A percentile compares a stretch with the other conserved stretches of the same genome.
These are phyloP conservation scores for Santalum album DNA, from an alignment of 164 flowering plant genomes.

Conservation along the genomic window DNA sequence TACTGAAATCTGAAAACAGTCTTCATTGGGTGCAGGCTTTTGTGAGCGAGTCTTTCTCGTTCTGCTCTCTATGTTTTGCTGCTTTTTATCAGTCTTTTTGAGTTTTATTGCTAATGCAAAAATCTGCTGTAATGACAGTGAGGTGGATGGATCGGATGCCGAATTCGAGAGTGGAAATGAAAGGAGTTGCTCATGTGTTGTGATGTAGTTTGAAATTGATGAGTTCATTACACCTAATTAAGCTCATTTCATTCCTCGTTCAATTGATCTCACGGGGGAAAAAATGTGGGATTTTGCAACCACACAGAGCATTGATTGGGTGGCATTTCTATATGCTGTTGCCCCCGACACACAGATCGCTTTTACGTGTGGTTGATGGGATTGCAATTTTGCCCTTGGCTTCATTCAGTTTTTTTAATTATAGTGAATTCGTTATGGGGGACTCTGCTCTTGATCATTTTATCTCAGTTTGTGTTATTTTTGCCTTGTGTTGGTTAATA, in stretches of 20 bases:
- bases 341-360: constrained; percentile 10
- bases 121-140: constrained; percentile 32
- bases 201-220: constrained; percentile 36
- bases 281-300: constrained; percentile 7
- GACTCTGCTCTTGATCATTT: no score
- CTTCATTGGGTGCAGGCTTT: no score
- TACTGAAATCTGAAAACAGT: no score
- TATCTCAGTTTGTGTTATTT: no score
- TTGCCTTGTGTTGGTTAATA: no score
- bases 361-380: constrained; percentile 12
- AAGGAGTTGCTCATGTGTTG: constrained; percentile 53
- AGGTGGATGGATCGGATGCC: constrained; percentile 48
- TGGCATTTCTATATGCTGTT: constrained; percentile 1
- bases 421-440: neutral
- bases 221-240: neutral
- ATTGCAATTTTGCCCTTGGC: constrained; percentile 25
- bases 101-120: constrained; percentile 7
- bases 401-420: constrained; percentile 5
- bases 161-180: constrained; percentile 43
- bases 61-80: no score
- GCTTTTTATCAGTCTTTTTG: no score
- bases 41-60: no score
- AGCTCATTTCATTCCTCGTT: constrained; percentile 7
- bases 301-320: neutral
- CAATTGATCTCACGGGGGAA: constrained; percentile 1